phyloP scores from a whole-genome alignment of 495 filamentous ascomycete species.

The Penicillium daleae region DNA sequence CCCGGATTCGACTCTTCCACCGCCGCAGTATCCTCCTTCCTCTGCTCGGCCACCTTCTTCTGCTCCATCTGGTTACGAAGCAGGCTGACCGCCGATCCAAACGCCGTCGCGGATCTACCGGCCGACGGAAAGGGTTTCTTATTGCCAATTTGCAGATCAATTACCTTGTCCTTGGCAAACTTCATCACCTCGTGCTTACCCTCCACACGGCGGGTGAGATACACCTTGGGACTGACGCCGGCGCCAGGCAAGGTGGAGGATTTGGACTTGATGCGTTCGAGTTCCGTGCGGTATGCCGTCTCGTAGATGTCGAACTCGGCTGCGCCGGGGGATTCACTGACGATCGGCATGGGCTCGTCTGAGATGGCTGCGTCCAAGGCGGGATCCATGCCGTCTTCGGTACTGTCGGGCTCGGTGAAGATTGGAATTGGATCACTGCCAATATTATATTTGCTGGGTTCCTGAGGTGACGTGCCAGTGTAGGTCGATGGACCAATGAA shows the following conservation, averaged over 20 bases:
- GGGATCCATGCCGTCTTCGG: slow-evolving; percentile 20
- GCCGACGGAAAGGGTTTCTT: slow-evolving; percentile 6
- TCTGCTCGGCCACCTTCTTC: slow-evolving; percentile 17
- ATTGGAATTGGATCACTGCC: slow-evolving; percentile 22
- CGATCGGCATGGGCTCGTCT: slow-evolving; percentile 40
- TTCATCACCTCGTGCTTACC: slow-evolving; percentile 49
- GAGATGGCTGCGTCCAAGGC: slow-evolving; percentile 2
- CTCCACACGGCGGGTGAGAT: slow-evolving; percentile 64
- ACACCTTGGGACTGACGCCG: slow-evolving; percentile 50
- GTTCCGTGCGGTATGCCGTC: slow-evolving; percentile 78
- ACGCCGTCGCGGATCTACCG: slow-evolving; percentile 14
- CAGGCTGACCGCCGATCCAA: slow-evolving; percentile 26
- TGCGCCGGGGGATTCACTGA: slow-evolving; percentile 81
- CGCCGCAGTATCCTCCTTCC: not conserved
- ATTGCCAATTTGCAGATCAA: slow-evolving; percentile 30
- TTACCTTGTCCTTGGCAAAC: slow-evolving; percentile 38
- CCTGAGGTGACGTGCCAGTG: slow-evolving; percentile 33
- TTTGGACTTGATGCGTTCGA: slow-evolving; percentile 65
- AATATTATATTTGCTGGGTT: slow-evolving; percentile 17
- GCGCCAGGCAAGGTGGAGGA: slow-evolving; percentile 33
- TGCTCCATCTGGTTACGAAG: slow-evolving; percentile 29
- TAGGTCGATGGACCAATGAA: slow-evolving; percentile 68
- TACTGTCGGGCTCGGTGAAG: slow-evolving; percentile 33
- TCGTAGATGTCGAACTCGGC: slow-evolving; percentile 88
- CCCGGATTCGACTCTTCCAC: not conserved